Percentiles rank a stretch among this genome's conserved stretches.
These are phyloP conservation scores for Irpex lacteus DNA, from an alignment of 1,284 basidiomycete species.

Conservation along the genomic window DNA sequence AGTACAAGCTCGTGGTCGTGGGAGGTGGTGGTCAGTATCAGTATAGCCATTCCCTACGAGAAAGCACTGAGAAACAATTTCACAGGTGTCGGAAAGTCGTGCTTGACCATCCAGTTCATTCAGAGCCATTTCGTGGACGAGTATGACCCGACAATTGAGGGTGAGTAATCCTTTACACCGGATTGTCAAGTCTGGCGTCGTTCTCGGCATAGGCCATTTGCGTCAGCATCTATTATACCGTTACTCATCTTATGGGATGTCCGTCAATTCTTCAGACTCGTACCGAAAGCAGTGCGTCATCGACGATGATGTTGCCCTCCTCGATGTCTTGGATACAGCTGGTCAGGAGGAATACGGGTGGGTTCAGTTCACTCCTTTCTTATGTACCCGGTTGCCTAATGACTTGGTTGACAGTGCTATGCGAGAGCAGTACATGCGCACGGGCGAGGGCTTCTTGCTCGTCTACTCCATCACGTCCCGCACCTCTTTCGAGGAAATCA, in stretches of 20 bases:
- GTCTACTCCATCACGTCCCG: conserved; percentile 99
- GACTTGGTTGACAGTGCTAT: conserved; percentile 64
- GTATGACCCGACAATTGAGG: conserved; percentile 97
- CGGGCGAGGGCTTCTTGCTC: conserved; percentile 97
- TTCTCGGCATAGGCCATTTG: background rate
- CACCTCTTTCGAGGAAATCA: conserved; percentile 97
- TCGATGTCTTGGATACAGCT: conserved; percentile 98
- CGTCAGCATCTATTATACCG: too few species aligned
- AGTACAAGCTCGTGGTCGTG: conserved; percentile 97
- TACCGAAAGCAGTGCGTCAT: conserved; percentile 97
- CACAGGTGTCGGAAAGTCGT: conserved; percentile 93
- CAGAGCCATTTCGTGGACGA: conserved; percentile 98
- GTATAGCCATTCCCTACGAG: background rate
- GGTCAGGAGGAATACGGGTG: conserved; percentile 99
- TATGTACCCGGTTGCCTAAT: background rate
- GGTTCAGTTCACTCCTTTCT: conserved; percentile 30
- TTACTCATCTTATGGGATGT: background rate
- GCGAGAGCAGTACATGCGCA: conserved; percentile 98
- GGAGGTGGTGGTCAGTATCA: conserved; percentile 86
- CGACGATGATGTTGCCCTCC: conserved; percentile 95
- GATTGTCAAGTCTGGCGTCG: background rate
- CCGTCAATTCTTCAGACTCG: conserved; percentile 57
- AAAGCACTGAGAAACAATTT: background rate
- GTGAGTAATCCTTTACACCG: conserved; percentile 35
- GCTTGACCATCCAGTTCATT: conserved; percentile 97